Evolutionary conservation across 2,329 filamentous ascomycete species (phyloP).

Genomic region (Rutstroemia sp.): DNA sequence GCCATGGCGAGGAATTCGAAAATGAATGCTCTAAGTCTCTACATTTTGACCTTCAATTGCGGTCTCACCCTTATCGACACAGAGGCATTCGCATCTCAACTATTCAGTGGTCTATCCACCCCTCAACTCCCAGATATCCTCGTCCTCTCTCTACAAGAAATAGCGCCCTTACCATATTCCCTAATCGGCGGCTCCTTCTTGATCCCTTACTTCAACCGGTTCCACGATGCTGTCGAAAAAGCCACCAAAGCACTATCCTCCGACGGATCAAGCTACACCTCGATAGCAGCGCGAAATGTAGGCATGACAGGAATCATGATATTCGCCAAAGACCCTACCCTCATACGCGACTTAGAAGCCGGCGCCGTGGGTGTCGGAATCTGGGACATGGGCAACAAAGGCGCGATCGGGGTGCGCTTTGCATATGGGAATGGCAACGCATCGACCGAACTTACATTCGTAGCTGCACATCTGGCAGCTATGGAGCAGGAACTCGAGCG

Average conservation of each 20-base stretch:
- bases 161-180: constrained; percentile 74
- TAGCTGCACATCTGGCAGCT: constrained; percentile 80
- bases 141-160: constrained; percentile 72
- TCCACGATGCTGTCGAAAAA: constrained; percentile 63
- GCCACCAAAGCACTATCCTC: constrained; percentile 42
- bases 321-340: constrained; percentile 59
- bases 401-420: constrained; percentile 73
- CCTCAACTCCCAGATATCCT: constrained; percentile 57
- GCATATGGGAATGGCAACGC: constrained; percentile 40
- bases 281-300: constrained; percentile 64
- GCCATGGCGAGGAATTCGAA: neutral
- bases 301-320: constrained; percentile 89
- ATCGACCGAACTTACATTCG: constrained; percentile 68
- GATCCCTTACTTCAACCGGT: constrained; percentile 64
- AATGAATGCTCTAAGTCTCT: constrained; percentile 47
- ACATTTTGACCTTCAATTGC: constrained; percentile 87
- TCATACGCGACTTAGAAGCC: constrained; percentile 61
- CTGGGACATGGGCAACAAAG: constrained; percentile 91
- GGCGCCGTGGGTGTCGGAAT: constrained; percentile 79
- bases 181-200: constrained; percentile 82
- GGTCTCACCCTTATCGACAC: constrained; percentile 64
- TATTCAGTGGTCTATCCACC: constrained; percentile 51
- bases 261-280: constrained; percentile 47
- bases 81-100: constrained; percentile 61
- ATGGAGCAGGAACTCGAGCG: constrained; percentile 72